Base-by-base conservation (phyloP, 169 alveolate genomes). In the Plasmodium malariae region DNA sequence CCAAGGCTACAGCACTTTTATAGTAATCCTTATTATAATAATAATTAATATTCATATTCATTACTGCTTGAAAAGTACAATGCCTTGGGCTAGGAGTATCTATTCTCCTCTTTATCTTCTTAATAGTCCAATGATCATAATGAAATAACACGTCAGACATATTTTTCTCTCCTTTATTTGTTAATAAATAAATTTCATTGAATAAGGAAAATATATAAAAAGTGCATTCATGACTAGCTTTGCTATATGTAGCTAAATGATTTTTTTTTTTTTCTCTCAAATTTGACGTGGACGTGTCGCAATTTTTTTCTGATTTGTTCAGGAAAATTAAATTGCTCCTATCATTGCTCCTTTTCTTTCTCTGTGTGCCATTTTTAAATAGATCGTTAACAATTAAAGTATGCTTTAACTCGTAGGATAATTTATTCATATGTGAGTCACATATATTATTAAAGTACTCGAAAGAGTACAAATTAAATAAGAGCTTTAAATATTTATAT, bases 391-490 rank as follows among this genome's bases (percentile, higher is more conserved):
- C 59, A 32, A 80, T 48, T 62, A 80, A 36, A 28, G 36, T 5
- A 55, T 80, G 90, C 34, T 80, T 80, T 43, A 80, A 5, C 30
- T 80, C 85, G 43, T 36, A n/a, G 4, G 90, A 80, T 49, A 80
- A 30, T 30, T 65, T 80, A 43, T 59, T 59, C 28, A 57, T 7
- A 26, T 60, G 17, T 28, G 19, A 36, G 21, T 80, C 90, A 34
- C 59, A 80, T 32, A 67, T 62, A 57, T 63, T 54, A 34, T 43
- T 80, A 68, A 80, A 80, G 12, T 67, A 19, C 34, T 80, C 90
- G 37, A 67, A 67, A 28, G 71, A 67, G 21, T 32, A 34, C 34
- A 49, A 59, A 45, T 30, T 80, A 51, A 80, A 80, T 30, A 36
- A 28, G 19, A 80, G 34, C 19, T 43, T 24, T 71, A 80, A 60